A percentile compares a stretch with the other conserved stretches of the same genome.
Conservation (phyloP, 176 grass and related monocot species). For the Musa itinerans region DNA sequence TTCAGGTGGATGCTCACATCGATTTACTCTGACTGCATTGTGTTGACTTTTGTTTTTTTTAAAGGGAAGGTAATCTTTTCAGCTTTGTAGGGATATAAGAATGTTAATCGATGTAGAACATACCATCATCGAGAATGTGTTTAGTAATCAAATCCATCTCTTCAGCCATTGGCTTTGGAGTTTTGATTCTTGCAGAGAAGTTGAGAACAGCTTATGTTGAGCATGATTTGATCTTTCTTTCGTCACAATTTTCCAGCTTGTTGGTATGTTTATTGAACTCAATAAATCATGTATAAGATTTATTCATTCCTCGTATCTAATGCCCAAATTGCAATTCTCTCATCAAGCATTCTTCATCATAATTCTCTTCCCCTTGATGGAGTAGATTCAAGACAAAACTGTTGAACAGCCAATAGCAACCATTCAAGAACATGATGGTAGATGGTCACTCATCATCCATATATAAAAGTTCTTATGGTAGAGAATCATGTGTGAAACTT, state of each 20-base stretch:
- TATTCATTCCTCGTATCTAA: too few species aligned
- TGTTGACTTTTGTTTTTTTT: too few species aligned
- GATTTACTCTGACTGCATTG: too few species aligned
- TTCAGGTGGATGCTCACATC: too few species aligned
- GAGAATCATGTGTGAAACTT: not conserved
- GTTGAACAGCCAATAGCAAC: not conserved
- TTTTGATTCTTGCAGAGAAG: not conserved
- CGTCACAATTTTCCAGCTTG: not conserved
- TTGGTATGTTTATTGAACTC: not conserved
- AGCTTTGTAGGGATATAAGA: too few species aligned
- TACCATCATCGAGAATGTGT: too few species aligned
- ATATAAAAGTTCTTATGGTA: too few species aligned
- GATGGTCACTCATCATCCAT: too few species aligned
- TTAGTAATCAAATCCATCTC: not conserved
- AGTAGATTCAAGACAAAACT: not conserved
- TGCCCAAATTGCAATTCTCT: not conserved
- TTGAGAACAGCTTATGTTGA: not conserved
- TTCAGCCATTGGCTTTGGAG: slow-evolving; percentile 1
- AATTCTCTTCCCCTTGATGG: not conserved
- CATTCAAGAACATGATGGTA: slow-evolving; percentile 1
- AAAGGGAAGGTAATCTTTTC: too few species aligned
- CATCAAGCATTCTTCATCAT: not conserved
- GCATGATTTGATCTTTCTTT: slow-evolving; percentile 2
- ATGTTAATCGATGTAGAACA: too few species aligned
- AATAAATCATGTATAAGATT: too few species aligned